Base-by-base conservation (phyloP, 345 rosid species). In the Camelina neglecta region DNA sequence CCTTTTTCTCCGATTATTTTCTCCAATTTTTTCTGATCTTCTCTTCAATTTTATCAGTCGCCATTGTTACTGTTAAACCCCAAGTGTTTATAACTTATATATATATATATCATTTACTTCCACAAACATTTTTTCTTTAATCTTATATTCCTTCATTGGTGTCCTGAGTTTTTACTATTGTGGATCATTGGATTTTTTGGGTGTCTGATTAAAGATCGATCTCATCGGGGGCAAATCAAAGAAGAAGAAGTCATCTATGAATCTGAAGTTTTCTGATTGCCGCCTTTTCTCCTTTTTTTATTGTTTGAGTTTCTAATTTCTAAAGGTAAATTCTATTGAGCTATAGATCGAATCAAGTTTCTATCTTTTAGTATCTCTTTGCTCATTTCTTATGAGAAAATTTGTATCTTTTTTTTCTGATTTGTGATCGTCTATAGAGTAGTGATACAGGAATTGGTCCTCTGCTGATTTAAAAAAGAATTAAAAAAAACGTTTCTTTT, bases 191-290 rank as follows among this genome's bases (percentile, higher is more conserved):
- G 29, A 7, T 51, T 31, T 35, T 39, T 10, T 61, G n/a, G 44
- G 58, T 61, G 33, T 54, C 35, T 61, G 41, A 33, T 56, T 10
- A 55, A 29, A 60, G 75, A 75, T 69, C 70, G 41, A 75, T 69
- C 79, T 69, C 69, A 31, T 68, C 54, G 2, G 0, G 0, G 6
- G 1, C 12, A 8, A 29, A 4, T 29, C 18, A 18, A 60, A 55
- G 42, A 39, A 38, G 42, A 38, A 39, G 42, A 39, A 39, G 42
- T 2, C 64, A 56, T 60, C 5, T 26, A 51, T 45, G 55, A 70
- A 77, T 77, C 80, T 77, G 21, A 48, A 64, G 56, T 35, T 60
- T 69, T 13, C 63, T 68, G 56, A 69, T 54, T 76, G 72, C 53
- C 44, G 71, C 21, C 29, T 60, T 55, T 33, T 53, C 41, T 33